phyloP scores from a whole-genome alignment of 306 rosid species.

The Prunus mongolica region DNA sequence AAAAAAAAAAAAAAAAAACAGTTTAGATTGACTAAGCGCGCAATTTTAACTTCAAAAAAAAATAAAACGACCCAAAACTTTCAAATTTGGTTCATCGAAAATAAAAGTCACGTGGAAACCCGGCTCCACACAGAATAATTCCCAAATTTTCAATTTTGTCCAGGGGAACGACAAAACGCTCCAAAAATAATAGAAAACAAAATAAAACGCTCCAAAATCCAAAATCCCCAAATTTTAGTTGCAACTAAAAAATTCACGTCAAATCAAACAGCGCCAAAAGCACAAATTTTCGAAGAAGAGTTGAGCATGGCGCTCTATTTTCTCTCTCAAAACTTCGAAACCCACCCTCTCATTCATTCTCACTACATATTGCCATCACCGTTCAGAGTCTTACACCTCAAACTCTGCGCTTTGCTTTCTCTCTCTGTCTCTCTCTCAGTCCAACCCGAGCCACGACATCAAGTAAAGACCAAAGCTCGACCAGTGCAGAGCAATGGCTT shows the following conservation, averaged over 20 bases:
- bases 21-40: background rate
- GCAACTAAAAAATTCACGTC: background rate
- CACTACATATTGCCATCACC: slow-evolving; percentile 27
- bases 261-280: slow-evolving; percentile 13
- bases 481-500: background rate
- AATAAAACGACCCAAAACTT: background rate
- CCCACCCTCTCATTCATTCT: background rate
- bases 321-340: background rate
- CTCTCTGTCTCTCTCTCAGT: background rate
- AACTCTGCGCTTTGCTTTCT: background rate
- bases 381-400: background rate
- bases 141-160: background rate
- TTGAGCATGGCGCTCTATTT: slow-evolving; percentile 21
- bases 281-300: background rate
- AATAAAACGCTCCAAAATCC: background rate
- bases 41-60: background rate
- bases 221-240: background rate
- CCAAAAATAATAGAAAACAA: background rate
- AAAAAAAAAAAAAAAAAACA: background rate
- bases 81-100: background rate
- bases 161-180: background rate
- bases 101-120: background rate
- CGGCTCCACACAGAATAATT: background rate
- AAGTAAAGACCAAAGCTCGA: background rate
- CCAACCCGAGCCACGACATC: background rate